Percentiles rank a stretch among this genome's conserved stretches.
phyloP scores from a whole-genome alignment of 2,329 filamentous ascomycete species.

The Fonsecaea nubica region DNA sequence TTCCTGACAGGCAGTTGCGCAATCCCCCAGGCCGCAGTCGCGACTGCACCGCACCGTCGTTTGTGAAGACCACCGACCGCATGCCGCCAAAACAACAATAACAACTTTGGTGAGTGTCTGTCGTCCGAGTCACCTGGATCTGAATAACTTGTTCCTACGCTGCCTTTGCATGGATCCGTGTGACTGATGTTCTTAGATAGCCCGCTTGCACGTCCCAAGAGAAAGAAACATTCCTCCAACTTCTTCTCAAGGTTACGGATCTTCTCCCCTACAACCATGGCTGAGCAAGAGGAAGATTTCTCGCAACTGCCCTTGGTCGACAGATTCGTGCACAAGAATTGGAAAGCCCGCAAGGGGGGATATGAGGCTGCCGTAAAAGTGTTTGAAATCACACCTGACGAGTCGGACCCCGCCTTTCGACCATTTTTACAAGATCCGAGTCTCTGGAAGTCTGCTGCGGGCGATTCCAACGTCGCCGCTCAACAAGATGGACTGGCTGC shows the following conservation, averaged over 20 bases:
- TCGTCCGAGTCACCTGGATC: neutral
- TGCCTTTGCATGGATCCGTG: neutral
- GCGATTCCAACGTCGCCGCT: slow-evolving; percentile 94
- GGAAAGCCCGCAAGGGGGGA: slow-evolving; percentile 94
- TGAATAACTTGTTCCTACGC: neutral
- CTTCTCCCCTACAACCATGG: slow-evolving; percentile 45
- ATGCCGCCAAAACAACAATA: slow-evolving; percentile 16
- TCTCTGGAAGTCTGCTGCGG: slow-evolving; percentile 90
- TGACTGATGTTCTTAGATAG: slow-evolving; percentile 39
- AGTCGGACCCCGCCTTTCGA: slow-evolving; percentile 82
- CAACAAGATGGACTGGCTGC: slow-evolving; percentile 91
- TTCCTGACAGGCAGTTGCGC: neutral
- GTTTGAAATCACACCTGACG: slow-evolving; percentile 83
- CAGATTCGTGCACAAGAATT: slow-evolving; percentile 65
- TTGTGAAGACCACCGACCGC: slow-evolving; percentile 4
- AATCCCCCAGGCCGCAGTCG: neutral
- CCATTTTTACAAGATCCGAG: slow-evolving; percentile 85
- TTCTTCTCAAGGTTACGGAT: slow-evolving; percentile 31
- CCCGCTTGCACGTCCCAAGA: slow-evolving; percentile 26
- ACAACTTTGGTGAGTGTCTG: slow-evolving; percentile 6
- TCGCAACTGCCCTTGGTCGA: slow-evolving; percentile 52
- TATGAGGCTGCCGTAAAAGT: slow-evolving; percentile 91
- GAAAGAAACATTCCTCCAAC: slow-evolving; percentile 21
- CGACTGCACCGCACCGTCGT: slow-evolving; percentile 8
- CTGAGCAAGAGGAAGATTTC: slow-evolving; percentile 53